A percentile compares a stretch with the other conserved stretches of the same genome.
Conservation (phyloP, 1,284 basidiomycete genomes). For the Cryptococcus sp. region DNA sequence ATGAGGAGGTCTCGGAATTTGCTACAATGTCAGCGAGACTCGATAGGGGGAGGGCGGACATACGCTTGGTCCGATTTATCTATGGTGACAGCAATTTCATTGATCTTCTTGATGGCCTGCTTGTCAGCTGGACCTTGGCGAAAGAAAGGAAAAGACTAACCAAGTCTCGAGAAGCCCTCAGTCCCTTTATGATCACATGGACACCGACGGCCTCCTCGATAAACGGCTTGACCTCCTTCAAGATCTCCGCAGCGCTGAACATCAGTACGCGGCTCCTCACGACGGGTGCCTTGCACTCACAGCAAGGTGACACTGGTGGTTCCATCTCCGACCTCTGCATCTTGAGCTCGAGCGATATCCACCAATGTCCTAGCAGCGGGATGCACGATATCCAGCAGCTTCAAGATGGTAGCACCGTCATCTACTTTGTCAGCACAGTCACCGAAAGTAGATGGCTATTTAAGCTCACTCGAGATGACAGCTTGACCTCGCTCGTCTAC, state of each 20-base stretch:
- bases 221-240: constrained; percentile 87
- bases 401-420: constrained; percentile 96
- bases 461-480: constrained; percentile 72
- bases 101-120: constrained; percentile 79
- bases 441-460: not conserved
- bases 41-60: constrained; percentile 41
- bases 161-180: constrained; percentile 79
- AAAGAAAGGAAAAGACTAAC: constrained; percentile 51
- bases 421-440: constrained; percentile 46
- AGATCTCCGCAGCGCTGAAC: constrained; percentile 73
- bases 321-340: constrained; percentile 97
- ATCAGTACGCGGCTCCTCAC: constrained; percentile 1
- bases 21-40: constrained; percentile 8
- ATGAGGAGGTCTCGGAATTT: constrained; percentile 90
- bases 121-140: no score
- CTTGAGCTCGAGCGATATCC: constrained; percentile 95
- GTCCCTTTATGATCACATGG: constrained; percentile 96
- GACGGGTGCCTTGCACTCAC: constrained; percentile 11
- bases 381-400: constrained; percentile 94
- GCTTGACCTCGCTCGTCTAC: constrained; percentile 87
- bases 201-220: constrained; percentile 98
- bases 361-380: constrained; percentile 94
- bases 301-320: constrained; percentile 93
- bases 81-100: constrained; percentile 82
- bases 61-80: constrained; percentile 87